Base-by-base conservation (phyloP, 805 yeast species). In the Candida boleticola region DNA sequence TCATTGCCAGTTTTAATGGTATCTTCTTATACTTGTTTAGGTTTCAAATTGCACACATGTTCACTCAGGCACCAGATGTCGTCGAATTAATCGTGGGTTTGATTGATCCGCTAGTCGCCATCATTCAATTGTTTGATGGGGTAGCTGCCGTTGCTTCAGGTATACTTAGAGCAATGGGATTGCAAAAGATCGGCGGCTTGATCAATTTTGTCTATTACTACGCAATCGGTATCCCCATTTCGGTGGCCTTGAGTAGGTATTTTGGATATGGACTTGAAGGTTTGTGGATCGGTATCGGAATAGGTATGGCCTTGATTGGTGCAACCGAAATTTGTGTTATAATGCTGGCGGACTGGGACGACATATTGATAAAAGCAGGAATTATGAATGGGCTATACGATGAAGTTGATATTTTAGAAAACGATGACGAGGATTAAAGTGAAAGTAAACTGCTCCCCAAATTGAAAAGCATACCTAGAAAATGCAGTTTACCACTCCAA, bases 201-300 rank as follows among this genome's bases (percentile, higher is more conserved):
- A 66, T 86, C 39, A 87, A 85, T 52, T 67, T 87, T 36, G 55
- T 83, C n/a, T 76, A 83, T 0, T 87, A 87, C 61, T 87, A 87
- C 58, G 71, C 74, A 3, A 63, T 84, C 47, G 90, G 88, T 1
- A 67, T 85, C 31, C 95, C 95, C 0, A 49, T 82, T 29, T 85
- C 88, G 0, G 64, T 80, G 23, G 51, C 74, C 14, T 63, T 85
- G n/a, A 79, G 87, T 11, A 53, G 61, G 39, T 54, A 60, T 6
- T 61, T 63, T 13, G 69, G 70, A 18, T 54, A 76, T 48, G 71
- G 75, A 34, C 61, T 86, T 18, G 58, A 65, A 7, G 95, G 95
- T 0, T 61, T 87, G 37, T 87, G 95, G 95, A 46, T 79, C 1
- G 92, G 92, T 1, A 68, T 82, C 47, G 89, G 85, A 6, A 55